Evolutionary conservation across 2,329 filamentous ascomycete species (phyloP), one percentile per base, ranked within the genome.

Genomic region (Hawksworthiomyces lignivorus): DNA sequence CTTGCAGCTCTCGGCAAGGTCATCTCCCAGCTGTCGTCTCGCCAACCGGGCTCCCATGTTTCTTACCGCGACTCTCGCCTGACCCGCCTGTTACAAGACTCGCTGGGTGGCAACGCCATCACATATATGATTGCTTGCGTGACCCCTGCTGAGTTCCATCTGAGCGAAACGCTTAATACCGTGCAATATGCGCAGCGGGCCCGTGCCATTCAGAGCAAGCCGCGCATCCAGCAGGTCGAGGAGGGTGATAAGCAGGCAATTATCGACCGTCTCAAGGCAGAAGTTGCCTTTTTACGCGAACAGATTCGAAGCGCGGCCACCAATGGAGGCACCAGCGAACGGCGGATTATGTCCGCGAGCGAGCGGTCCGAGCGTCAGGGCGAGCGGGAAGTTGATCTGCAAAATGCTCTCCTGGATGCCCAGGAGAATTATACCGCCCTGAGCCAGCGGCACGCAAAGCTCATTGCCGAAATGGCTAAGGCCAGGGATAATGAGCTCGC

Each of bases 71-170:
- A 98, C 65, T 97, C 92, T n/a, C 89, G 88, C 60, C 79, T 98
- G 53, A 98, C 92, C 10, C 83, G 92, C 46, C 72, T 98, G 19
- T 76, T 98, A 15, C 92, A 98, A 68, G 92, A 98, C 63, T 98
- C 92, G 0, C 73, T 98, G 5, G 92, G 92, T 44, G 92, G 92
- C 5, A 97, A 94, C 59, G 92, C 92, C 27, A 94, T 96, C 58
- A 98, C 92, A 1, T 98, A 97, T 66, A 97, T 98, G 92, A 92
- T 98, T 65, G 92, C 92, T 8, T 98, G 92, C 64, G 89, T 98
- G 22, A 98, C 90, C 1, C 90, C 89, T 0, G 87, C 90, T 12
- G 89, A 96, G 59, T 98, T 98, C 58, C 92, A 98, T 60, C 70
- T 98, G 33, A 97, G 89, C 65, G 92, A 98, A 65, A 97, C 94